Percentiles rank a stretch among this genome's conserved stretches.
Conservation (phyloP, 177 flowering plant species). For the Telopea speciosissima region DNA sequence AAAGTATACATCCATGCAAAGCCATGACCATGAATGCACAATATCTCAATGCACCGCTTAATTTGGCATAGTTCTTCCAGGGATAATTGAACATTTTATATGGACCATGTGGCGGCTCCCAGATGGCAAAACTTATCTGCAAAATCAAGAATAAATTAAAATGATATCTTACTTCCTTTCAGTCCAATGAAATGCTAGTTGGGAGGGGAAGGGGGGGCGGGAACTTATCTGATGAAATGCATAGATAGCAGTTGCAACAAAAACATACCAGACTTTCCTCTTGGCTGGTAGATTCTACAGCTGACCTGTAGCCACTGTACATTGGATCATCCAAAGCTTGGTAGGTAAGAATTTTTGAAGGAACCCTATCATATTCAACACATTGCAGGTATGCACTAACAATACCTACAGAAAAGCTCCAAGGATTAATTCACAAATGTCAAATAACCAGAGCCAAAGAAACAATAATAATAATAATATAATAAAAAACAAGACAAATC, state of each 20-base stretch:
- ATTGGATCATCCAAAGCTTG: conserved; percentile 50
- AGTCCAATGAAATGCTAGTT: not conserved
- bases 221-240: not conserved
- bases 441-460: not conserved
- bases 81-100: conserved; percentile 44
- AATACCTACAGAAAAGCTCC: conserved; percentile 26
- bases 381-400: conserved; percentile 45
- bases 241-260: not conserved
- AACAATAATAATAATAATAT: too few relatives aligned
- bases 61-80: conserved; percentile 45
- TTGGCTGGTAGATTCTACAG: conserved; percentile 47
- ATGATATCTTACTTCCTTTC: not conserved
- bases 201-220: too few relatives aligned
- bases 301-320: conserved; percentile 51
- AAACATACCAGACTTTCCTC: conserved; percentile 46
- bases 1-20: conserved; percentile 50
- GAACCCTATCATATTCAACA: conserved; percentile 44
- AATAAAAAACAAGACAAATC: not conserved
- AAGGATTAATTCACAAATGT: conserved; percentile 2
- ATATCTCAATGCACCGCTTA: conserved; percentile 49
- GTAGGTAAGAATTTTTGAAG: conserved; percentile 52
- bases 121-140: conserved; percentile 48
- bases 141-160: conserved; percentile 7
- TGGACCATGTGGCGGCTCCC: conserved; percentile 68
- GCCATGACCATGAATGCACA: conserved; percentile 67